Percentiles rank a stretch among this genome's conserved stretches.
These are phyloP conservation scores for Globisporangium iwayamae DNA, from an alignment of 352 stramenopile species.

Conservation along the genomic window DNA sequence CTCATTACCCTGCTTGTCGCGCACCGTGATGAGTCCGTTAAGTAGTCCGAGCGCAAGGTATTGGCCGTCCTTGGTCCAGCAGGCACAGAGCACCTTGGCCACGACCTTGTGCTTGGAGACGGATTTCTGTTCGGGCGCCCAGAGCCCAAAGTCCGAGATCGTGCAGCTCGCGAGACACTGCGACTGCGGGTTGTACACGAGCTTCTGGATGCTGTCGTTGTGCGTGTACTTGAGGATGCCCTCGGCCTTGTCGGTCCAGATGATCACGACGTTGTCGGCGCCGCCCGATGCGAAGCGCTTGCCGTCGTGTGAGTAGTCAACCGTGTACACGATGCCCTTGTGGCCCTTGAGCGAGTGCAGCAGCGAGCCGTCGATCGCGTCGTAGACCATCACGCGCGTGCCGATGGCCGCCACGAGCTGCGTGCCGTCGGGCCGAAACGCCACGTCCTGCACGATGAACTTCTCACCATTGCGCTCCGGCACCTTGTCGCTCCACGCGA, in stretches of 20 bases:
- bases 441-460: constrained; percentile 85
- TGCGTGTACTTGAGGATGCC: constrained; percentile 96
- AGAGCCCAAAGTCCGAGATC: constrained; percentile 93
- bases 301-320: constrained; percentile 89
- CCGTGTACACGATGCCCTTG: constrained; percentile 90
- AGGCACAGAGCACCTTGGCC: constrained; percentile 90
- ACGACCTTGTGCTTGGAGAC: constrained; percentile 94
- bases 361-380: constrained; percentile 86
- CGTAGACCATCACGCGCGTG: constrained; percentile 91
- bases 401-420: constrained; percentile 90
- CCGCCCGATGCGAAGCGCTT: constrained; percentile 91
- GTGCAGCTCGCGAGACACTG: constrained; percentile 92
- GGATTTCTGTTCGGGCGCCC: constrained; percentile 91
- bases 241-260: constrained; percentile 94
- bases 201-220: constrained; percentile 91
- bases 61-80: constrained; percentile 91
- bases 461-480: constrained; percentile 85
- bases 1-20: constrained; percentile 89
- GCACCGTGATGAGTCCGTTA: constrained; percentile 89
- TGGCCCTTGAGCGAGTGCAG: constrained; percentile 90
- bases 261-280: constrained; percentile 95
- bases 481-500: constrained; percentile 86
- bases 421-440: constrained; percentile 88
- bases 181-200: constrained; percentile 91
- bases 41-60: constrained; percentile 90